Base-by-base conservation (phyloP, 2,329 filamentous ascomycete genomes). In the Apiospora rasikravindrae region DNA sequence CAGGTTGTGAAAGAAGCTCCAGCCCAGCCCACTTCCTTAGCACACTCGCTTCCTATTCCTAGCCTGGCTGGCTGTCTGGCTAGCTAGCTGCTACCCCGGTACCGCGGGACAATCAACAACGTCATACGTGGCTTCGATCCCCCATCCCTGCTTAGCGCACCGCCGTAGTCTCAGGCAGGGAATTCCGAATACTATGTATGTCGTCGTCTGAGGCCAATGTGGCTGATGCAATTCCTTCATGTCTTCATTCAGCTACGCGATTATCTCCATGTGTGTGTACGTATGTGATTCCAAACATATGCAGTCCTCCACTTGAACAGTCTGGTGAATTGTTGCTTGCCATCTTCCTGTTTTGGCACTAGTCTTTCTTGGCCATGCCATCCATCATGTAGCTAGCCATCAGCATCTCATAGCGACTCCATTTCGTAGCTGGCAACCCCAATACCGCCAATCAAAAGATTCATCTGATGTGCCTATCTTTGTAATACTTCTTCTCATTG, bases 41-140 rank as follows among this genome's bases (percentile, higher is more conserved):
- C 37, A 37, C 37, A 37, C 33, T 33, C 33, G 33, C 19, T 24
- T 26, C n/a, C 53, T 29, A 29, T 10, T 3, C 8, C 8, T 16
- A 67, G 24, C 22, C 47, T 66, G 57, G 42, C 67, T 70, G 69
- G 40, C 67, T 53, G 64, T n/a, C 71, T 51, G 14, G 49, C 26
- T 26, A 24, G 8, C 13, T 37, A 69, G 42, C 49, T 72, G 51
- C 53, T 72, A 26, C 45, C 69, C 53, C 61, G 29, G 53, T 29
- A 61, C 53, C 29, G 53, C 53, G 53, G 53, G 24, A 61, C 44
- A 71, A 51, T 73, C 72, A 69, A 73, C 73, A 73, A 73, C 73
- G 73, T 73, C 72, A 73, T 73, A 73, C 69, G 73, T 74, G 72
- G 73, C 72, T 73, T 49, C 33, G 19, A 33, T 40, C 33, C 2